Conservation (phyloP, 306 rosid species). For the Oxytropis ochrocephala region DNA sequence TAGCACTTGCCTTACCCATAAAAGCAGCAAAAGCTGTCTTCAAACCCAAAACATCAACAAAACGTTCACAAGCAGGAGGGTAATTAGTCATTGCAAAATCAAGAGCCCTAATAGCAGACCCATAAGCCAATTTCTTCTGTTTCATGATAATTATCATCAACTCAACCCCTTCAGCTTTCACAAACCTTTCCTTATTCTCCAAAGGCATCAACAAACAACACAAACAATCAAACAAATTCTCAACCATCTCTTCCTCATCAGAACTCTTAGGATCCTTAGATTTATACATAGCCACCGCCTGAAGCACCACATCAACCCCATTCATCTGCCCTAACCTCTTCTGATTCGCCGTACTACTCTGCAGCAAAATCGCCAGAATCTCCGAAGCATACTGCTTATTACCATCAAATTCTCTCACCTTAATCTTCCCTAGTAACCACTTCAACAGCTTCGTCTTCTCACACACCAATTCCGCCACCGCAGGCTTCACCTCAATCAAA, state of each 20-base stretch:
- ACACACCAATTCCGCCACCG: slow-evolving; percentile 81
- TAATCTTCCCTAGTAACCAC: slow-evolving; percentile 88
- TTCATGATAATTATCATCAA: slow-evolving; percentile 92
- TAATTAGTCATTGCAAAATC: slow-evolving; percentile 95
- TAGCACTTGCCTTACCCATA: slow-evolving; percentile 93
- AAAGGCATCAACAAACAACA: slow-evolving; percentile 90
- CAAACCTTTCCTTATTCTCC: slow-evolving; percentile 92
- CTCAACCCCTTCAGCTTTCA: slow-evolving; percentile 96
- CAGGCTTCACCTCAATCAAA: slow-evolving; percentile 82
- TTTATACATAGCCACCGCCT: slow-evolving; percentile 96
- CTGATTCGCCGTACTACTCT: slow-evolving; percentile 73
- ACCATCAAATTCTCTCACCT: slow-evolving; percentile 80
- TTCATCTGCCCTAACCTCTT: slow-evolving; percentile 87
- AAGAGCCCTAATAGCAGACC: slow-evolving; percentile 88
- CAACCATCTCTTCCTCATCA: slow-evolving; percentile 91
- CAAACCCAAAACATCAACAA: slow-evolving; percentile 91
- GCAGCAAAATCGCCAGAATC: slow-evolving; percentile 83
- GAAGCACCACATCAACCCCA: slow-evolving; percentile 87
- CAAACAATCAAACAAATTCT: slow-evolving; percentile 86
- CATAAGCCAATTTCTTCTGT: slow-evolving; percentile 94
- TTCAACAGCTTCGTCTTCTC: slow-evolving; percentile 74
- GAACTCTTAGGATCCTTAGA: slow-evolving; percentile 82
- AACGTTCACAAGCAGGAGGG: slow-evolving; percentile 93
- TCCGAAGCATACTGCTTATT: slow-evolving; percentile 93
- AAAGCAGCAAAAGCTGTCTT: slow-evolving; percentile 96